phyloP scores from a whole-genome alignment of 2,329 filamentous ascomycete species.

The Conoideocrella luteorostrata region DNA sequence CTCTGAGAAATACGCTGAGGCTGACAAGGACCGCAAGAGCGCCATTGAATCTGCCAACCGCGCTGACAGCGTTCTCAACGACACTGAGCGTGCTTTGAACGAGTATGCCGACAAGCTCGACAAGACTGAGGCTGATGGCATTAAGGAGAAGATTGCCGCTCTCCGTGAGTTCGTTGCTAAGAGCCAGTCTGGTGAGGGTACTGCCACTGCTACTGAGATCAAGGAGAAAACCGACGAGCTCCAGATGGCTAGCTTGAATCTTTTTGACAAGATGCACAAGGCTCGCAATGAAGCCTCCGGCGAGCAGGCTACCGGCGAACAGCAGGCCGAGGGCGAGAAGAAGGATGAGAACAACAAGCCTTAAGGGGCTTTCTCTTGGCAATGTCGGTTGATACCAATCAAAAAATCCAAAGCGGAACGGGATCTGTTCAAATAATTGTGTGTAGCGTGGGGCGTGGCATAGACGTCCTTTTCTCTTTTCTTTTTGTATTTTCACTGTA shows the following conservation, averaged over 20 bases:
- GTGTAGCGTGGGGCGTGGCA: constrained; percentile 25
- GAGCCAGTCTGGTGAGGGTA: constrained; percentile 88
- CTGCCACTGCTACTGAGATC: constrained; percentile 80
- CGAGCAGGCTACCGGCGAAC: constrained; percentile 42
- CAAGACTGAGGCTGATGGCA: constrained; percentile 88
- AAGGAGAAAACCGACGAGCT: constrained; percentile 99
- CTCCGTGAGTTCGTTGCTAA: constrained; percentile 88
- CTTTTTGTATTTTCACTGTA: constrained; percentile 42
- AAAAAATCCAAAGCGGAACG: constrained; percentile 2
- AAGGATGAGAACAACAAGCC: constrained; percentile 70
- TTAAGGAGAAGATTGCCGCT: constrained; percentile 84
- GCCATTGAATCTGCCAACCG: constrained; percentile 96
- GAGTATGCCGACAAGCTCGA: constrained; percentile 94
- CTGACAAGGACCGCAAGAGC: constrained; percentile 93
- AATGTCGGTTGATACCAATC: background rate
- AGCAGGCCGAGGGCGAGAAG: constrained; percentile 63
- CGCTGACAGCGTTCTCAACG: constrained; percentile 91
- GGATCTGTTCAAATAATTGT: constrained; percentile 25
- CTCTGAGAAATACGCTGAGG: constrained; percentile 91
- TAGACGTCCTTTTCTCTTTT: constrained; percentile 27
- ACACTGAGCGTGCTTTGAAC: constrained; percentile 97
- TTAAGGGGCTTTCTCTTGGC: constrained; percentile 33
- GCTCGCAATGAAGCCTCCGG: constrained; percentile 63
- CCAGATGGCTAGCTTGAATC: constrained; percentile 87
- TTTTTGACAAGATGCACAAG: constrained; percentile 99